phyloP scores from a whole-genome alignment of 2,329 filamentous ascomycete species.

The Phialophora macrospora region DNA sequence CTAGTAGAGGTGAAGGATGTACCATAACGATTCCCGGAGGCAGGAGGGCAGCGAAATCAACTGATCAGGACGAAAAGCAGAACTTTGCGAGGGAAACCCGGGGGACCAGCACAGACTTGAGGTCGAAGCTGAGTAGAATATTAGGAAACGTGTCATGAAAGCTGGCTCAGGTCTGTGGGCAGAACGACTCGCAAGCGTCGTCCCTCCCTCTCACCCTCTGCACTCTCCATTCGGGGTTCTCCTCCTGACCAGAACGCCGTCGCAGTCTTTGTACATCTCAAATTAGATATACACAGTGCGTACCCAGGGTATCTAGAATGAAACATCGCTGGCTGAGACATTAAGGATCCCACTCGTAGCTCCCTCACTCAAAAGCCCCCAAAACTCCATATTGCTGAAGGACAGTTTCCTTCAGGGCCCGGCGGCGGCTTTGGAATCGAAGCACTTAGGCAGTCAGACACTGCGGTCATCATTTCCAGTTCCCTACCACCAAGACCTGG shows the following conservation, averaged over 20 bases:
- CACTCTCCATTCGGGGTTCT: not conserved
- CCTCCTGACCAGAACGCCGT: slow-evolving; percentile 3
- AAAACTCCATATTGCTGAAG: not conserved
- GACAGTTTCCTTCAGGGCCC: not conserved
- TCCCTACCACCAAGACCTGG: slow-evolving; percentile 68
- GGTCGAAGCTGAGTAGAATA: not conserved
- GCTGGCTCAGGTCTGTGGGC: not conserved
- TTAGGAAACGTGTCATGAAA: not conserved
- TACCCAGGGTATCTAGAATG: slow-evolving; percentile 8
- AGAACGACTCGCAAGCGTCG: not conserved
- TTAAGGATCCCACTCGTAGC: not conserved
- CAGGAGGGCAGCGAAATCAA: not conserved
- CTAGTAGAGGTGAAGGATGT: not conserved
- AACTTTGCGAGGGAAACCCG: not conserved
- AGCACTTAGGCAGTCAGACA: not conserved
- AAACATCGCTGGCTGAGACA: slow-evolving; percentile 7
- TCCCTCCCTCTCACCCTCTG: not conserved
- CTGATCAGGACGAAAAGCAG: not conserved
- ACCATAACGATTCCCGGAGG: not conserved
- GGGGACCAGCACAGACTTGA: too few species aligned
- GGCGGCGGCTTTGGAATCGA: not conserved
- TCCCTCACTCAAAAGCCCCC: not conserved
- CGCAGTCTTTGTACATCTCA: slow-evolving; percentile 23
- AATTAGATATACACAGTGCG: slow-evolving; percentile 20
- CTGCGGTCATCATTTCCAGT: slow-evolving; percentile 14